A percentile compares a stretch with the other conserved stretches of the same genome.
phyloP scores from a whole-genome alignment of 495 filamentous ascomycete genomes.

The Hamigera avellanea region DNA sequence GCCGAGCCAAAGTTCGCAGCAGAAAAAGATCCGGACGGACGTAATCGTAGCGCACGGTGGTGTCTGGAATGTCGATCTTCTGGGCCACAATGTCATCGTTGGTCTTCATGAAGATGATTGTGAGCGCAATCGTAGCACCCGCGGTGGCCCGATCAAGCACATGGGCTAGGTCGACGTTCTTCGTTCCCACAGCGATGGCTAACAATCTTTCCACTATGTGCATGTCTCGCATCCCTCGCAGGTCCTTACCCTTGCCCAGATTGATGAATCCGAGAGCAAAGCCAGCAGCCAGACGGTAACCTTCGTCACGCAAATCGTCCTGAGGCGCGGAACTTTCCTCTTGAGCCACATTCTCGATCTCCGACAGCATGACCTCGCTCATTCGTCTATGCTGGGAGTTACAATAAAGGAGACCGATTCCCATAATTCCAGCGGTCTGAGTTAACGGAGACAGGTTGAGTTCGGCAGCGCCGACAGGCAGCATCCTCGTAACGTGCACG shows the following conservation, averaged over 20 bases:
- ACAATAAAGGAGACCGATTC: conserved; percentile 89
- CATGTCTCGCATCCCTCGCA: conserved; percentile 90
- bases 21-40: conserved; percentile 88
- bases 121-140: conserved; percentile 76
- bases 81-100: conserved; percentile 77
- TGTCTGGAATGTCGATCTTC: conserved; percentile 89
- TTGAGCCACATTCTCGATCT: conserved; percentile 75
- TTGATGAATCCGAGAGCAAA: conserved; percentile 94
- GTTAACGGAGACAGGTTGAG: conserved; percentile 89
- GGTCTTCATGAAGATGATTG: conserved; percentile 97
- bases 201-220: conserved; percentile 79
- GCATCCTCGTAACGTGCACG: conserved; percentile 91
- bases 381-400: conserved; percentile 94
- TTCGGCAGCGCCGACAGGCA: conserved; percentile 83
- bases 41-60: conserved; percentile 83
- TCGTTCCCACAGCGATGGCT: conserved; percentile 70
- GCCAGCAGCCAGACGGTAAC: conserved; percentile 86
- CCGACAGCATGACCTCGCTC: conserved; percentile 97
- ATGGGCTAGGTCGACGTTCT: conserved; percentile 80
- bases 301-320: conserved; percentile 78
- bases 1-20: conserved; percentile 77
- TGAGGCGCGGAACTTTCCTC: conserved; percentile 53
- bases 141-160: conserved; percentile 86
- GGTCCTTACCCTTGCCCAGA: conserved; percentile 75
- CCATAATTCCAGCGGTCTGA: conserved; percentile 95